These are phyloP conservation scores for Lyophyllum atratum DNA, from an alignment of 768 basidiomycete genomes.

Conservation along the genomic window DNA sequence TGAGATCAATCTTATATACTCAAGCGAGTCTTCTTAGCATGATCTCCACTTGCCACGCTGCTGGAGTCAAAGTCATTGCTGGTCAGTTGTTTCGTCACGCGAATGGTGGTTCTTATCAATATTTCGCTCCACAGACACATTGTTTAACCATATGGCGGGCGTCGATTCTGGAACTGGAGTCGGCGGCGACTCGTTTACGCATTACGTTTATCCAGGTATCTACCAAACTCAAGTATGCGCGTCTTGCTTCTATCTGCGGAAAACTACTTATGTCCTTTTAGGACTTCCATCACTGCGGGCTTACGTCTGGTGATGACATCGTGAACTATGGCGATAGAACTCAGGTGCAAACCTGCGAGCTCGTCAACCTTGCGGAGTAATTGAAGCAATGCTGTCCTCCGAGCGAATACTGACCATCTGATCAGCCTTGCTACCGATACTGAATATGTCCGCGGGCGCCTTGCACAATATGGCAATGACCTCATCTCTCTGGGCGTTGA, in stretches of 20 bases:
- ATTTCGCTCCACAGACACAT: constrained; percentile 38
- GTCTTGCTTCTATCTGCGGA: constrained; percentile 17
- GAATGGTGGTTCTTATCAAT: not conserved
- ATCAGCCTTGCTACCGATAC: constrained; percentile 62
- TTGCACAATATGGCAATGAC: constrained; percentile 62
- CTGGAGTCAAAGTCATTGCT: constrained; percentile 58
- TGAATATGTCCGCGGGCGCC: constrained; percentile 53
- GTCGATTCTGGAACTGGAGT: constrained; percentile 48
- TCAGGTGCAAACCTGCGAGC: constrained; percentile 62
- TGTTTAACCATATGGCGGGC: constrained; percentile 71
- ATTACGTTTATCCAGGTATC: constrained; percentile 54
- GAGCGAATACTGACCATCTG: not conserved
- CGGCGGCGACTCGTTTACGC: constrained; percentile 51
- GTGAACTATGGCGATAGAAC: constrained; percentile 51
- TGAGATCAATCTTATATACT: not conserved
- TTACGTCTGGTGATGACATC: constrained; percentile 53
- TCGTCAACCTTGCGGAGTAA: constrained; percentile 54
- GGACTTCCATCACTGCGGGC: constrained; percentile 68
- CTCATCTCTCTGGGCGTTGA: constrained; percentile 62
- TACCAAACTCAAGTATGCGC: constrained; percentile 47
- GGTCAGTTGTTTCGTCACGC: constrained; percentile 29
- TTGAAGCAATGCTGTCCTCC: not conserved
- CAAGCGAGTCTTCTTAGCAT: constrained; percentile 30
- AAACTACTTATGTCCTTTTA: constrained; percentile 10
- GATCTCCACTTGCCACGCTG: constrained; percentile 51